Evolutionary conservation across 106 monocot genomes (phyloP), one percentile per base, ranked within the genome.

Genomic region (Acanthochlamys bracteata): DNA sequence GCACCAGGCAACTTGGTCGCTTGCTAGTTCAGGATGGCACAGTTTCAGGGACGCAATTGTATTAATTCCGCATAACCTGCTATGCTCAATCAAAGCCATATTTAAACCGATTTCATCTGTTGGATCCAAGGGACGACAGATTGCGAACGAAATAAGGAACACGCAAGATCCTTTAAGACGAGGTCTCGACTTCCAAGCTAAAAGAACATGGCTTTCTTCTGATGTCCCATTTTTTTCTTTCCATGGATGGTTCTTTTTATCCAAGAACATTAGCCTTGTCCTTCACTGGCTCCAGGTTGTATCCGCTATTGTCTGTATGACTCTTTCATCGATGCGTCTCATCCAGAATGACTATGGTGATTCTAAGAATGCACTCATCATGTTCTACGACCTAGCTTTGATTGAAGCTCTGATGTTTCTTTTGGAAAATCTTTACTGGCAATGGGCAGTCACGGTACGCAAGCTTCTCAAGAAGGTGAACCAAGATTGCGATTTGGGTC

Each of bases 311-410:
- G 20, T 78, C 46, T 79, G 80, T 21, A 67, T 70, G 11, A 47
- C 22, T 6, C 79, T 87, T 26, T 87, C 83, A 16, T 11, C 74
- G 57, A 52, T 68, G 65, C 74, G 87, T 10, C 71, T 87, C 0
- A 53, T 55, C 0, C 8, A 64, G 73, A 76, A 87, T 20, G 64
- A 76, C 49, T 82, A 71, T 51, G 75, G 69, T 7, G 42, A 20
- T 7, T 2, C 25, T 40, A 71, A 61, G 11, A 1, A 16, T 0
- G 84, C 88, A 8, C 78, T 89, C 13, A 60, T 69, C 43, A 63
- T 84, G 43, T 89, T 89, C 81, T 89, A 89, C 45, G n/a, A 43
- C 0, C 66, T 89, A 12, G 81, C 88, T 11, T 52, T 84, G 0
- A 75, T 70, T 0, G 83, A 84, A 47, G 84, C 81, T 11, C 59